Conservation (phyloP, 1,139 yeast species). For the Trichomonascaceae sp. region DNA sequence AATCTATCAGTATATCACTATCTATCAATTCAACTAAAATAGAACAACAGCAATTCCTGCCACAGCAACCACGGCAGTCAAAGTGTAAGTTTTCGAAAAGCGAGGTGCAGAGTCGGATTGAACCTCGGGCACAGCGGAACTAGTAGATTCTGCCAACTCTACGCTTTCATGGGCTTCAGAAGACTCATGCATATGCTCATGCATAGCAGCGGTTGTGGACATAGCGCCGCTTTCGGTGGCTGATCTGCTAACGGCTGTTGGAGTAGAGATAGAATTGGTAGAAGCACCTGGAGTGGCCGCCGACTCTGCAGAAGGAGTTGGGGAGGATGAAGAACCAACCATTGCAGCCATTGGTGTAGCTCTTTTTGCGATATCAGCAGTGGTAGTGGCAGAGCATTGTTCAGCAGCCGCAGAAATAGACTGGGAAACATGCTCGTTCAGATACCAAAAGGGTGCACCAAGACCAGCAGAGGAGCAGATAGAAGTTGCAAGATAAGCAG, state of each 20-base stretch:
- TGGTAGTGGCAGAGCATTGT: conserved; percentile 9
- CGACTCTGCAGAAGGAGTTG: conserved; percentile 1
- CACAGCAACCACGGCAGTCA: conserved; percentile 3
- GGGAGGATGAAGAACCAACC: background rate
- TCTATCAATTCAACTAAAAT: too few relatives aligned
- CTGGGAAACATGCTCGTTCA: conserved; percentile 39
- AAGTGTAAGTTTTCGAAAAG: conserved; percentile 6
- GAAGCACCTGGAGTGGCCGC: background rate
- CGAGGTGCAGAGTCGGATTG: background rate
- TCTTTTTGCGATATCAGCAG: conserved; percentile 8
- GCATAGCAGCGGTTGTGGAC: background rate
- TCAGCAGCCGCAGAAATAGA: conserved; percentile 35
- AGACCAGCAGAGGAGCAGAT: conserved; percentile 43
- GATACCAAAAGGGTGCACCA: conserved; percentile 36
- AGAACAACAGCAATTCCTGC: background rate
- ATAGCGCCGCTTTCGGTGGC: background rate
- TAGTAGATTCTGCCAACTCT: background rate
- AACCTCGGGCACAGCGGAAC: background rate
- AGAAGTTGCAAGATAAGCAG: conserved; percentile 40
- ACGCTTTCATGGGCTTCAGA: background rate
- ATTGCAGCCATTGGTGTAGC: background rate
- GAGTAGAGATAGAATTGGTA: background rate
- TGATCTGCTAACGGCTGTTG: background rate
- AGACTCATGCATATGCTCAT: too few relatives aligned
- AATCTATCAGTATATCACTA: too few relatives aligned